Evolutionary conservation across 2,329 filamentous ascomycete species (phyloP), one percentile per base, ranked within the genome.

Genomic region (Colletotrichum tamarilloi): DNA sequence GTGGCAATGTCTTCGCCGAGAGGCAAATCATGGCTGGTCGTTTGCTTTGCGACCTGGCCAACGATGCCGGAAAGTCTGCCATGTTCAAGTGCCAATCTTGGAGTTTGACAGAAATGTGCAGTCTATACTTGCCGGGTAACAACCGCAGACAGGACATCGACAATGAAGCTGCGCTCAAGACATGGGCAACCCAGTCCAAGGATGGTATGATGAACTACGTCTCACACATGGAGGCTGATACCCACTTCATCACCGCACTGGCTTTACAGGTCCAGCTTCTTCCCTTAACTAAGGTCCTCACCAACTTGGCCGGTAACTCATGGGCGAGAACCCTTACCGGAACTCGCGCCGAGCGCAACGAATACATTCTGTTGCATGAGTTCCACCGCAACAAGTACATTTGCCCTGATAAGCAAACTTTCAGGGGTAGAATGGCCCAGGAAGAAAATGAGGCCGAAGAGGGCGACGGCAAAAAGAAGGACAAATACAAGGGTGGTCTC

Each of bases 1-100:
- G 95, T 32, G 94, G 94, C 38, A 97, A 94, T 78, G 97, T 98
- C 80, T 98, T 98, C 81, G 94, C 94, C 2, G 97, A 99, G 82
- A 92, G 96, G 72, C 94, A 98, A 80, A 84, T 99, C 69, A 93
- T 98, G 76, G 91, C 95, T 74, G 97, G 97, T 53, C 92, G 97
- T 77, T 86, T 99, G 73, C 89, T 98, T 69, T 98, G 97, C 81
- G 97, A 99, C 84, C 87, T 98, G 73, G 95, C 93, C 71, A 99
- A 99, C 81, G 97, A 99, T 77, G 94, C 97, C 79, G 97, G 97
- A 82, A 98, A 98, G 86, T 98, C 96, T 12, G 90, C 95, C 76
- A 98, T 98, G 96, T 92, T 90, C 78, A 98, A 97, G 84, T 99
- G 97, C 82, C 96, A 98, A 82, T 97, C 95, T 3, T 99, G 97